Evolutionary conservation across 306 rosid genomes (phyloP).

Genomic region (Vicia sativa): DNA sequence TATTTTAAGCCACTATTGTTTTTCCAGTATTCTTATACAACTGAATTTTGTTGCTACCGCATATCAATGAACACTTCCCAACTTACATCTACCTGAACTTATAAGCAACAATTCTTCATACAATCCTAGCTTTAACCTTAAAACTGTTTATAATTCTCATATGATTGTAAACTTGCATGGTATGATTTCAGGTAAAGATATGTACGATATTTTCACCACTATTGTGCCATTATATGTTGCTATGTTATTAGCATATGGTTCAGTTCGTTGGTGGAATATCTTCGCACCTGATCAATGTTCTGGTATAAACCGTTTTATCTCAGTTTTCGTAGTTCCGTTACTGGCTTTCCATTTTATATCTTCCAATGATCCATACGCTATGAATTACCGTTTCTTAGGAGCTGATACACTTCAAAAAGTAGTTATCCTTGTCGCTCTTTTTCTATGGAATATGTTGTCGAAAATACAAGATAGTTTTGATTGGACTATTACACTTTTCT

Average conservation of each 20-base stretch:
- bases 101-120: background rate
- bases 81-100: too few relatives aligned
- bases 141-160: too few relatives aligned
- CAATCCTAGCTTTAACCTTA: background rate
- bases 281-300: constrained; percentile 88
- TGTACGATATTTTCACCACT: constrained; percentile 76
- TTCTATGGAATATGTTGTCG: constrained; percentile 69
- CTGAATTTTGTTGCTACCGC: too few relatives aligned
- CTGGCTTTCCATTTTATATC: constrained; percentile 88
- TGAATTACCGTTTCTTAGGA: constrained; percentile 79
- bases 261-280: constrained; percentile 87
- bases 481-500: constrained; percentile 84
- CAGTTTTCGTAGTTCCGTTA: constrained; percentile 80
- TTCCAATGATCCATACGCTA: constrained; percentile 71
- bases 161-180: background rate
- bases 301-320: constrained; percentile 86
- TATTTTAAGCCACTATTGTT: too few relatives aligned
- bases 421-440: constrained; percentile 61
- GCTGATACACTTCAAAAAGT: constrained; percentile 84
- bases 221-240: constrained; percentile 84
- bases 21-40: too few relatives aligned
- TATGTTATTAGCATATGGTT: constrained; percentile 78
- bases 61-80: too few relatives aligned
- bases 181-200: constrained; percentile 80
- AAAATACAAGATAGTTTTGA: constrained; percentile 58